These are phyloP conservation scores for Gentiana straminea DNA, from an alignment of 257 asterid species.

Conservation along the genomic window DNA sequence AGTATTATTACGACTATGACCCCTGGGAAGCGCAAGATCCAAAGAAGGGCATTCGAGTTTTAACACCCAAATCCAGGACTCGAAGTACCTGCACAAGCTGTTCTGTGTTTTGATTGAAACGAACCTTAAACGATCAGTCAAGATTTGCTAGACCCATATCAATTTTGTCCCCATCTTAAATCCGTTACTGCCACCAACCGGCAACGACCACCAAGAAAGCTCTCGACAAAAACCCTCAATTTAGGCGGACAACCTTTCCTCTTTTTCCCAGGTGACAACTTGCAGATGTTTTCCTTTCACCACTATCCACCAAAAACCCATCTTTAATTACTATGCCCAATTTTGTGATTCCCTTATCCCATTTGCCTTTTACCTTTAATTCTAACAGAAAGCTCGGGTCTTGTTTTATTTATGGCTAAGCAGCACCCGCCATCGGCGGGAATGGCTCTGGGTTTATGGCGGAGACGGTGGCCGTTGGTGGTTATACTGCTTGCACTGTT, in stretches of 20 bases:
- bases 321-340: slow-evolving; percentile 13
- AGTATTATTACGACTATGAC: too few species aligned
- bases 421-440: slow-evolving; percentile 12
- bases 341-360: slow-evolving; percentile 13
- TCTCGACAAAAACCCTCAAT: slow-evolving; percentile 4
- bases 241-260: background rate
- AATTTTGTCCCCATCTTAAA: too few species aligned
- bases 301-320: slow-evolving; percentile 6
- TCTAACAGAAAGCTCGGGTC: slow-evolving; percentile 5
- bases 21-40: background rate
- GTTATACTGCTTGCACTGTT: slow-evolving; percentile 15
- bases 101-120: too few species aligned
- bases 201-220: background rate
- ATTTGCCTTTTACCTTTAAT: slow-evolving; percentile 2
- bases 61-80: background rate
- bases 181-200: too few species aligned
- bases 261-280: slow-evolving; percentile 11
- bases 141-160: too few species aligned
- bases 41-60: background rate
- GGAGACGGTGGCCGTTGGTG: slow-evolving; percentile 24
- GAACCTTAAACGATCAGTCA: too few species aligned
- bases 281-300: slow-evolving; percentile 19
- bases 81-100: too few species aligned
- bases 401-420: slow-evolving; percentile 19
- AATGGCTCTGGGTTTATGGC: slow-evolving; percentile 12